Evolutionary conservation across 306 rosid genomes (phyloP).

Genomic region (Alnus glutinosa): DNA sequence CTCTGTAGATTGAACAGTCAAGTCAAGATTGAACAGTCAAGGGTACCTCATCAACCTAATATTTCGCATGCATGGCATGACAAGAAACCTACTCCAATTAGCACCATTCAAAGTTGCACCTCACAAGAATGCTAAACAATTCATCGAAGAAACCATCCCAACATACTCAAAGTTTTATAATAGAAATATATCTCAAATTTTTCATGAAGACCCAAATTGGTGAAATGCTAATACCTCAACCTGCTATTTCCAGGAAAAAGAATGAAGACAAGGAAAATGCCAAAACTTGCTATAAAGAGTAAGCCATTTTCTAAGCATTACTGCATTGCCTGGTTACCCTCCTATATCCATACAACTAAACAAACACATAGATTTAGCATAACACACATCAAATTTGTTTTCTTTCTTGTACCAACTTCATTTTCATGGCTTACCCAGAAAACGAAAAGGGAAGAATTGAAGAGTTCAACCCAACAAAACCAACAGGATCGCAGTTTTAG

Average conservation of each 20-base stretch:
- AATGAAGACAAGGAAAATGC: too few species aligned
- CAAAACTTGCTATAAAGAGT: not conserved
- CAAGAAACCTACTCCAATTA: too few species aligned
- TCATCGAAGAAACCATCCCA: not conserved
- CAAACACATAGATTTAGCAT: not conserved
- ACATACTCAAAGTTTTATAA: not conserved
- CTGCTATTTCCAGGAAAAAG: not conserved
- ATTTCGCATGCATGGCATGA: not conserved
- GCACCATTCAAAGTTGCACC: not conserved
- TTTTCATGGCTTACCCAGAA: not conserved
- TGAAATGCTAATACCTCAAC: too few species aligned
- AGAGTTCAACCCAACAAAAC: not conserved
- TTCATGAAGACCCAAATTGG: not conserved
- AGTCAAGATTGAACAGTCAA: not conserved
- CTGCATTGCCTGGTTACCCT: not conserved
- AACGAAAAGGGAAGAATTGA: not conserved
- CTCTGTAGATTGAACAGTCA: not conserved
- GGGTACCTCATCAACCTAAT: not conserved
- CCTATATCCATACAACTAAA: not conserved
- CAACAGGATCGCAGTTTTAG: not conserved
- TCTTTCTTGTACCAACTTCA: not conserved
- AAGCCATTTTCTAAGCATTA: not conserved
- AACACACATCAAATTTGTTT: not conserved
- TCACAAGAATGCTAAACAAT: constrained; percentile 1
- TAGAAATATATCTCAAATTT: not conserved